A percentile compares a stretch with the other conserved stretches of the same genome.
Conservation (phyloP, 805 yeast genomes). For the Candida mattraensis region DNA sequence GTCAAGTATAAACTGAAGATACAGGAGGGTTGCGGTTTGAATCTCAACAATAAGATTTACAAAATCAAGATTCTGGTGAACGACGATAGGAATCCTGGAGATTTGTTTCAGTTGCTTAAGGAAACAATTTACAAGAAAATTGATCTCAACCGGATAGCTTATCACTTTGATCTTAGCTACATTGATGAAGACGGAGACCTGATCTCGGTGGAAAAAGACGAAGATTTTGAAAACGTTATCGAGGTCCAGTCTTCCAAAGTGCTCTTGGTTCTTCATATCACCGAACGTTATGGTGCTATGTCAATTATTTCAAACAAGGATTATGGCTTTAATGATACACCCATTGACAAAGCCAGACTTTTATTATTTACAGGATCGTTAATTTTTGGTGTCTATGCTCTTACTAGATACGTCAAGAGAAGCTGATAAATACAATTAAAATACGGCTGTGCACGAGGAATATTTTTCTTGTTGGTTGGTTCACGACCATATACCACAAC, state of each 20-base stretch:
- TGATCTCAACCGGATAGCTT: conserved; percentile 21
- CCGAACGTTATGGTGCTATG: too few relatives aligned
- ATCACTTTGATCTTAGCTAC: conserved; percentile 35
- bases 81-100: conserved; percentile 8
- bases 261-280: conserved; percentile 18
- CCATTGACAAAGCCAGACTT: too few relatives aligned
- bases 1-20: conserved; percentile 23
- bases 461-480: not conserved
- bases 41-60: conserved; percentile 26
- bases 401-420: too few relatives aligned
- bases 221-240: conserved; percentile 33
- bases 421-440: too few relatives aligned
- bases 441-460: too few relatives aligned
- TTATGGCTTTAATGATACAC: too few relatives aligned
- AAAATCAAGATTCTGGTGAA: conserved; percentile 21
- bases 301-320: too few relatives aligned
- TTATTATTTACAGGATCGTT: too few relatives aligned
- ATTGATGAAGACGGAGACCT: conserved; percentile 40
- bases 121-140: conserved; percentile 22
- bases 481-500: conserved; percentile 3
- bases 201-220: conserved; percentile 34
- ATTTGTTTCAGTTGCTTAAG: conserved; percentile 12
- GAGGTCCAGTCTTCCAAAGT: conserved; percentile 14
- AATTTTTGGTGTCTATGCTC: too few relatives aligned
- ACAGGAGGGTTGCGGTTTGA: conserved; percentile 16